Evolutionary conservation across 2,329 filamentous ascomycete genomes (phyloP).

Genomic region (Chlorencoelia australis): DNA sequence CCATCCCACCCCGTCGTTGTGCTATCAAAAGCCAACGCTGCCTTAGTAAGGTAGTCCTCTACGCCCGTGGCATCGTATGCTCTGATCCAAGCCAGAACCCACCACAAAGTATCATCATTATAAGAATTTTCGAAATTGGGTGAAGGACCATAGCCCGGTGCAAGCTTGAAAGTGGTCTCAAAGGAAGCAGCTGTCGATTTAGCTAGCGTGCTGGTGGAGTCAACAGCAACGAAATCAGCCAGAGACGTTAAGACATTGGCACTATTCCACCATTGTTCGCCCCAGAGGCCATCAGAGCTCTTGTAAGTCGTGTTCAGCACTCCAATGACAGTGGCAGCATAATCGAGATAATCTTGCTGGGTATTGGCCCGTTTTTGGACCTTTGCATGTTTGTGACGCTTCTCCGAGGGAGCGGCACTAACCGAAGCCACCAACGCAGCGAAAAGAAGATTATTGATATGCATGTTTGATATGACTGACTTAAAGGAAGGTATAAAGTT

Average conservation of each 20-base stretch:
- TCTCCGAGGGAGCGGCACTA: too few species aligned
- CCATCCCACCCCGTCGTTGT: too few species aligned
- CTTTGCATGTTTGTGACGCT: too few species aligned
- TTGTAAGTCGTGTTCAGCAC: constrained; percentile 30
- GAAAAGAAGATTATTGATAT: too few species aligned
- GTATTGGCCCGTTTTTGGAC: too few species aligned
- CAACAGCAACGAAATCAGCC: constrained; percentile 39
- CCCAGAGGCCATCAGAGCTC: constrained; percentile 52
- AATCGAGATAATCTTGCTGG: constrained; percentile 5
- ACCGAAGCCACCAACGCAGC: too few species aligned
- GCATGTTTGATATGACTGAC: too few species aligned
- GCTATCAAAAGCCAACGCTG: constrained; percentile 44
- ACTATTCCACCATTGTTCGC: constrained; percentile 70
- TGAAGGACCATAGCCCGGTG: constrained; percentile 2
- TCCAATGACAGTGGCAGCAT: constrained; percentile 3
- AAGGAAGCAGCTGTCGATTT: constrained; percentile 5
- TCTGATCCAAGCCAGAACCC: constrained; percentile 49
- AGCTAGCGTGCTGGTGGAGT: too few species aligned
- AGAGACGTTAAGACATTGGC: constrained; percentile 57
- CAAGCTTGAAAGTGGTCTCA: constrained; percentile 17
- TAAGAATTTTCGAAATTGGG: constrained; percentile 36
- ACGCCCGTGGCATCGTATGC: constrained; percentile 45
- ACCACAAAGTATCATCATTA: constrained; percentile 56
- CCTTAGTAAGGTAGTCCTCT: constrained; percentile 41
- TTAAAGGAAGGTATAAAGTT: too few species aligned